A percentile compares a stretch with the other conserved stretches of the same genome.
Evolutionary conservation across 345 rosid genomes (phyloP).

Genomic region (Carallia pectinifolia): DNA sequence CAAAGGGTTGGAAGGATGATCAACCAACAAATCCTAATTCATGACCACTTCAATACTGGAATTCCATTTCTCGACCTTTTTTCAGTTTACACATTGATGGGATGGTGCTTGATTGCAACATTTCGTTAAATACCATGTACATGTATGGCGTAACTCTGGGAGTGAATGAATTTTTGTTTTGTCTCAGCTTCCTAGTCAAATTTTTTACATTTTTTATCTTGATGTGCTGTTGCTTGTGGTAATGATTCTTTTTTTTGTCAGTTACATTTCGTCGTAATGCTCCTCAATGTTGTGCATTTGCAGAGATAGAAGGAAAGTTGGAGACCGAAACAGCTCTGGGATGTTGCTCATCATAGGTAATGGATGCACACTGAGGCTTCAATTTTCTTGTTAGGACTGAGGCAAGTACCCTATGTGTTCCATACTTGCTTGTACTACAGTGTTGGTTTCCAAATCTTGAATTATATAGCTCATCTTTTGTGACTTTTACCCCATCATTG

Average conservation of each 20-base stretch:
- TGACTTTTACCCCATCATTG: slow-evolving; percentile 22
- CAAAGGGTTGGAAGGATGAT: slow-evolving; percentile 95
- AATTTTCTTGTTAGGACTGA: slow-evolving; percentile 20
- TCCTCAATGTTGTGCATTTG: slow-evolving; percentile 7
- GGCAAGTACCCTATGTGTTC: slow-evolving; percentile 1
- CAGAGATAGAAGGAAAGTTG: slow-evolving; percentile 47
- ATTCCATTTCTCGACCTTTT: slow-evolving; percentile 5
- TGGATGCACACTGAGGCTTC: slow-evolving; percentile 24
- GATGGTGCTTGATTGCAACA: slow-evolving; percentile 21
- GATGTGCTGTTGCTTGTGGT: no score
- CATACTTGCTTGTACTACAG: slow-evolving; percentile 9
- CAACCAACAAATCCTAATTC: slow-evolving; percentile 44
- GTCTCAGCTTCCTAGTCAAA: no score
- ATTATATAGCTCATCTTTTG: slow-evolving; percentile 7
- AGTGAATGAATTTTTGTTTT: background rate
- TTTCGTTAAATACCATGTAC: slow-evolving; percentile 61
- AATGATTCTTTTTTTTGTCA: background rate
- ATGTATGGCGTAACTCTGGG: slow-evolving; percentile 42
- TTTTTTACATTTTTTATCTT: no score
- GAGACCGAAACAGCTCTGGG: slow-evolving; percentile 33
- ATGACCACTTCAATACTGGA: slow-evolving; percentile 29
- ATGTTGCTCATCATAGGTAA: slow-evolving; percentile 36
- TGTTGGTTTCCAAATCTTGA: slow-evolving; percentile 13
- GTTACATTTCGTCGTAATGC: background rate
- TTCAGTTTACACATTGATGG: slow-evolving; percentile 23